These are phyloP conservation scores for Naganishia vaughanmartiniae DNA, from an alignment of 768 basidiomycete species.

Conservation along the genomic window DNA sequence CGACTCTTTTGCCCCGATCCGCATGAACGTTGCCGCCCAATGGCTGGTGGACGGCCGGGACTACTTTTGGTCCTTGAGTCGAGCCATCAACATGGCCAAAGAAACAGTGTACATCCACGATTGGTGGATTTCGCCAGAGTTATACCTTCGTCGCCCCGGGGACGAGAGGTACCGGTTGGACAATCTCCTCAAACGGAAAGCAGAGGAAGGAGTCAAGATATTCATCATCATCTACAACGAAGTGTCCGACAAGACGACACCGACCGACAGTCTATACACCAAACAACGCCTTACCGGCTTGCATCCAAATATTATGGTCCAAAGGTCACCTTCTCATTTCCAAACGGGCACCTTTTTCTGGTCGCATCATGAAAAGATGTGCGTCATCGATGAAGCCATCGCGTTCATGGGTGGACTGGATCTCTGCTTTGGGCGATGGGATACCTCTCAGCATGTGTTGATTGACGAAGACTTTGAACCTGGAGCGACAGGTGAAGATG, in stretches of 20 bases:
- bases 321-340: conserved; percentile 95
- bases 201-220: conserved; percentile 91
- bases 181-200: conserved; percentile 78
- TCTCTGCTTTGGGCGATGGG: conserved; percentile 69
- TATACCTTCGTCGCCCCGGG: conserved; percentile 78
- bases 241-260: conserved; percentile 91
- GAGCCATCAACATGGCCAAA: conserved; percentile 83
- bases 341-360: conserved; percentile 97
- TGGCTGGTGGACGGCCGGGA: conserved; percentile 99
- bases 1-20: conserved; percentile 87
- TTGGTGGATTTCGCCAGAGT: conserved; percentile 79
- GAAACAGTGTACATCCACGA: conserved; percentile 92
- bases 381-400: conserved; percentile 93
- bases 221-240: conserved; percentile 94
- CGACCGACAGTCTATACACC: conserved; percentile 90
- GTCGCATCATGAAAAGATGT: conserved; percentile 99
- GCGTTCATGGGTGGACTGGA: conserved; percentile 98
- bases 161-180: conserved; percentile 86
- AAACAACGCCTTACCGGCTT: conserved; percentile 75
- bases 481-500: conserved; percentile 58
- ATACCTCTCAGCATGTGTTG: conserved; percentile 88
- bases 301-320: conserved; percentile 91
- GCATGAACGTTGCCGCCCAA: conserved; percentile 88
- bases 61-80: conserved; percentile 95
- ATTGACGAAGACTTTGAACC: conserved; percentile 72